phyloP scores from a whole-genome alignment of 2,329 filamentous ascomycete species.

The Cyanodermella asteris region DNA sequence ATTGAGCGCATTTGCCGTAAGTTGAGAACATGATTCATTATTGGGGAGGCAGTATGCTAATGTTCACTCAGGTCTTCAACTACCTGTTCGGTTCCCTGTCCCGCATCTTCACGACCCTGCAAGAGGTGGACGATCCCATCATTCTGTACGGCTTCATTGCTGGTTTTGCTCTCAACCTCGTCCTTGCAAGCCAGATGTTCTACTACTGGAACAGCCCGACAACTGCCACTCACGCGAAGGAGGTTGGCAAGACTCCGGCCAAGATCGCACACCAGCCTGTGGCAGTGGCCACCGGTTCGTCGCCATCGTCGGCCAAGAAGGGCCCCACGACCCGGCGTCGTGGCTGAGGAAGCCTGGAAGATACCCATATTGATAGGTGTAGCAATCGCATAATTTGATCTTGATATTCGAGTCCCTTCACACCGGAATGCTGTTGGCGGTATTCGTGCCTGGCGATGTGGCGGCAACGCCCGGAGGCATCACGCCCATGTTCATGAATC shows the following conservation, averaged over 20 bases:
- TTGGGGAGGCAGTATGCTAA: not conserved
- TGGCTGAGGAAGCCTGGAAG: conserved; percentile 16
- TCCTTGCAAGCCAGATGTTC: conserved; percentile 75
- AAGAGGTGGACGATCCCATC: conserved; percentile 90
- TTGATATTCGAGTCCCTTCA: not conserved
- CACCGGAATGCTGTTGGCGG: too few relatives aligned
- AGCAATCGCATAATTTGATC: not conserved
- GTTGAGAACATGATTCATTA: conserved; percentile 15
- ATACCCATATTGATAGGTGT: not conserved
- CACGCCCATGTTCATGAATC: not conserved
- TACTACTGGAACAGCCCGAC: conserved; percentile 72
- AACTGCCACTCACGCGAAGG: conserved; percentile 18
- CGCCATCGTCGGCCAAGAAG: conserved; percentile 22
- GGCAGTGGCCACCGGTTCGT: conserved; percentile 15
- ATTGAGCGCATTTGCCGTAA: conserved; percentile 84
- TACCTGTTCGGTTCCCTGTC: conserved; percentile 83
- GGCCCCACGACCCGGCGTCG: conserved; percentile 33
- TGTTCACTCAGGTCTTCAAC: conserved; percentile 61
- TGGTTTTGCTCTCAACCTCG: conserved; percentile 69
- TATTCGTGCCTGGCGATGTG: too few relatives aligned
- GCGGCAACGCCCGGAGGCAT: not conserved
- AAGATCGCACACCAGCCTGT: too few relatives aligned
- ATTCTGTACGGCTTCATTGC: conserved; percentile 90
- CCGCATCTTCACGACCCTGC: conserved; percentile 90
- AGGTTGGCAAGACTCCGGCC: conserved; percentile 11